These are phyloP conservation scores for Cucurbitaria berberidis DNA, from an alignment of 2,329 filamentous ascomycete species.

Conservation along the genomic window DNA sequence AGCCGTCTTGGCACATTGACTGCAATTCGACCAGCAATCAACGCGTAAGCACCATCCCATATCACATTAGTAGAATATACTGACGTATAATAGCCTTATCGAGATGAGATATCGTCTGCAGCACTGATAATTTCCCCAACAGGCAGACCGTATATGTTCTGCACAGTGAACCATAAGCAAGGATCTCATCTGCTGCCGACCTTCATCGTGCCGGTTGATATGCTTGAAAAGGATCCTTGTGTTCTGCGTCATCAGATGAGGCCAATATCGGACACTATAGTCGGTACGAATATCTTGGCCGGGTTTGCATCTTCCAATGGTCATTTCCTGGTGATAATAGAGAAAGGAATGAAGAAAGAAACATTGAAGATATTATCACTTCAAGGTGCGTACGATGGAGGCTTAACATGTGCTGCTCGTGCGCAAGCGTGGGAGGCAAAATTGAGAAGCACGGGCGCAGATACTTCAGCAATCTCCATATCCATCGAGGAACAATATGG, in stretches of 20 bases:
- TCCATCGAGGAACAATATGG: conserved; percentile 16
- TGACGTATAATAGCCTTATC: conserved; percentile 17
- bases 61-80: not conserved
- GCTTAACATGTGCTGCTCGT: conserved; percentile 16
- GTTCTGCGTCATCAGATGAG: conserved; percentile 7
- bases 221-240: conserved; percentile 1
- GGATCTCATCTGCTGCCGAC: conserved; percentile 20
- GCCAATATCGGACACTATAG: conserved; percentile 10
- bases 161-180: conserved; percentile 23
- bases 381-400: conserved; percentile 13
- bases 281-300: conserved; percentile 13
- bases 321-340: conserved; percentile 20
- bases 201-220: conserved; percentile 24
- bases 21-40: conserved; percentile 9
- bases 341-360: conserved; percentile 7
- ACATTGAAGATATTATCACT: conserved; percentile 20
- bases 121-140: conserved; percentile 19
- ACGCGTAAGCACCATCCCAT: conserved; percentile 11
- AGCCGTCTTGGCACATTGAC: conserved; percentile 17
- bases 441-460: conserved; percentile 8
- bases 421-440: conserved; percentile 9
- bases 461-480: conserved; percentile 19
- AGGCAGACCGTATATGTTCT: conserved; percentile 22
- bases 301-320: conserved; percentile 22
- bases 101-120: conserved; percentile 23